These are phyloP conservation scores for Avena sativa DNA, from an alignment of 176 grass and related monocot genomes.

Conservation along the genomic window DNA sequence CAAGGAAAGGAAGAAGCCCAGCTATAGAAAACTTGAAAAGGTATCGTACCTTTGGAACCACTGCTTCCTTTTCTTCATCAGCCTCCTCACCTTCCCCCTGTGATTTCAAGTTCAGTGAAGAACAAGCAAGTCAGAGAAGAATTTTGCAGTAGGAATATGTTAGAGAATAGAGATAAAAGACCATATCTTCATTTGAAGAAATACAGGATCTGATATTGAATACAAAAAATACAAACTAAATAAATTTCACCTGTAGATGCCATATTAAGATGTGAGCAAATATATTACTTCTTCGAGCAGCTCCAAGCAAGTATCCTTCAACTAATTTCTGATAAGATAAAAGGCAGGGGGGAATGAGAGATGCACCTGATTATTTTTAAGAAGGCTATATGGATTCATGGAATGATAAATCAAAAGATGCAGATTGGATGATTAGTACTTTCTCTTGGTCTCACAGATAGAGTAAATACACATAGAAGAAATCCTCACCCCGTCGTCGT, in stretches of 20 bases:
- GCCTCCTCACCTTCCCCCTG: constrained; percentile 88
- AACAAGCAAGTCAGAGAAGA: constrained; percentile 45
- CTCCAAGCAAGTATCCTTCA: constrained; percentile 99
- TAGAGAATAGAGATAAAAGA: constrained; percentile 23
- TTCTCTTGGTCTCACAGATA: constrained; percentile 15
- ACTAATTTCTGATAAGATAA: constrained; percentile 83
- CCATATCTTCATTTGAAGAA: constrained; percentile 17
- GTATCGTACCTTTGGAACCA: constrained; percentile 61
- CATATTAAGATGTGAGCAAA: constrained; percentile 99
- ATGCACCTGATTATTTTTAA: constrained; percentile 8
- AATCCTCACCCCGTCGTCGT: constrained; percentile 89
- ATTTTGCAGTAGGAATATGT: constrained; percentile 32
- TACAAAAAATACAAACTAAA: constrained; percentile 26
- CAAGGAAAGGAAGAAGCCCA: constrained; percentile 3
- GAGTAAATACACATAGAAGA: constrained; percentile 40
- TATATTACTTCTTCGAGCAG: constrained; percentile 90
- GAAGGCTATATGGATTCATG: constrained; percentile 28
- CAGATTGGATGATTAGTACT: constrained; percentile 25
- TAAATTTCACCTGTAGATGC: constrained; percentile 90
- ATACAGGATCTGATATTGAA: neutral
- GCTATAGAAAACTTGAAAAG: constrained; percentile 35
- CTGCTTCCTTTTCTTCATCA: constrained; percentile 84
- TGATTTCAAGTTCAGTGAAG: constrained; percentile 39
- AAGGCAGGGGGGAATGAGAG: constrained; percentile 35
- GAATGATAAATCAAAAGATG: constrained; percentile 40